Evolutionary conservation across 2,329 filamentous ascomycete genomes (phyloP).

Genomic region (Akanthomyces dipterigenus): DNA sequence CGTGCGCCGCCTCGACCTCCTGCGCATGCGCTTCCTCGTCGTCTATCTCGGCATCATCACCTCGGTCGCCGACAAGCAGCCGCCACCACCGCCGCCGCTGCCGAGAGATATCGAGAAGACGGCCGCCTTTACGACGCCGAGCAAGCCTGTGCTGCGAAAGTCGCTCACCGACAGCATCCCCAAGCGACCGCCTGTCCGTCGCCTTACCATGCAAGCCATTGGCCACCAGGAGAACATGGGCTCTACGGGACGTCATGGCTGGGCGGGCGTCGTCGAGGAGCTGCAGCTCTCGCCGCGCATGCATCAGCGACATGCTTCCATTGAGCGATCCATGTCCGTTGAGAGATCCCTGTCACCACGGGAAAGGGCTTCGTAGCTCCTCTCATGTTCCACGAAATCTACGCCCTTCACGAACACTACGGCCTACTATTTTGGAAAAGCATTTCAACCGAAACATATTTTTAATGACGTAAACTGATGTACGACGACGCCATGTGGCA

Average conservation of each 20-base stretch:
- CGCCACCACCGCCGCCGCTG: slow-evolving; percentile 23
- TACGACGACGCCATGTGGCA: neutral
- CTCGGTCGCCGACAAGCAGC: slow-evolving; percentile 29
- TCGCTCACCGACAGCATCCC: slow-evolving; percentile 37
- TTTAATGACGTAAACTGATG: neutral
- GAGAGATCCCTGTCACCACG: slow-evolving; percentile 35
- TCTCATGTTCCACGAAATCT: neutral
- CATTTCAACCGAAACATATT: neutral
- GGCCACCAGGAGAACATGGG: slow-evolving; percentile 44
- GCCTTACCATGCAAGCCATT: slow-evolving; percentile 47
- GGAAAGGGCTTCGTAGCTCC: neutral
- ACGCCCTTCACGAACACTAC: neutral
- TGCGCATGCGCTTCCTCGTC: slow-evolving; percentile 59
- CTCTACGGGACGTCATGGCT: slow-evolving; percentile 45
- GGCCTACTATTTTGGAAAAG: neutral
- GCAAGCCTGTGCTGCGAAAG: slow-evolving; percentile 31
- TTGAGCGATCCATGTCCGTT: slow-evolving; percentile 49
- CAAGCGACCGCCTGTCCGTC: slow-evolving; percentile 42
- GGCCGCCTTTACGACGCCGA: slow-evolving; percentile 22
- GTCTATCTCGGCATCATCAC: slow-evolving; percentile 56
- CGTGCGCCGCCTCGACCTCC: slow-evolving; percentile 50
- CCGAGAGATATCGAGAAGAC: slow-evolving; percentile 30
- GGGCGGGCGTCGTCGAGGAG: slow-evolving; percentile 58
- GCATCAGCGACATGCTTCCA: slow-evolving; percentile 55
- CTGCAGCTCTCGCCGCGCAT: slow-evolving; percentile 54